phyloP scores from a whole-genome alignment of 441 rosid genomes.

The Arabidopsis lyrata region DNA sequence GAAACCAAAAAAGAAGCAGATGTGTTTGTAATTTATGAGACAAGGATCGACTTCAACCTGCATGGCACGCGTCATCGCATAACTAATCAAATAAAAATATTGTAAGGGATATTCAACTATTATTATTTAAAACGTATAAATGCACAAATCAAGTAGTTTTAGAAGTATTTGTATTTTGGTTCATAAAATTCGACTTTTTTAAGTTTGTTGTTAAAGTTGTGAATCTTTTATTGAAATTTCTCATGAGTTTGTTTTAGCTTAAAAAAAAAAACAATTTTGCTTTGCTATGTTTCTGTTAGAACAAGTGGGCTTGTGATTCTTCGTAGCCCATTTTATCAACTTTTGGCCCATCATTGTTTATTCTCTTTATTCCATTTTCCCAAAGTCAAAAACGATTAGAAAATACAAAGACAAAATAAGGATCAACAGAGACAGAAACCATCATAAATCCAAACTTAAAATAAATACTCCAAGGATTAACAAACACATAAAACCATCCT shows the following conservation, averaged over 20 bases:
- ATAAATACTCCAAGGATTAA: neutral
- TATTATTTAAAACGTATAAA: neutral
- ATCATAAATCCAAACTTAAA: neutral
- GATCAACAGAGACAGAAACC: neutral
- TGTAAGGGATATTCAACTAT: neutral
- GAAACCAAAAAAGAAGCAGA: no score
- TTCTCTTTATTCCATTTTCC: neutral
- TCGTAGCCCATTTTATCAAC: neutral
- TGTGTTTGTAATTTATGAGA: slow-evolving; percentile 7
- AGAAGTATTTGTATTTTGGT: neutral
- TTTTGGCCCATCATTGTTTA: neutral
- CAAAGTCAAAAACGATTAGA: neutral
- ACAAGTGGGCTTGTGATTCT: neutral
- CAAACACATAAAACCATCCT: neutral
- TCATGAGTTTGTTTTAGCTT: no score
- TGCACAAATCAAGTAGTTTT: neutral
- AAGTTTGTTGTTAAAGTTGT: no score
- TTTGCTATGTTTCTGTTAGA: neutral
- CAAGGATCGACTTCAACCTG: slow-evolving; percentile 6
- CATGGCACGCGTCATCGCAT: slow-evolving; percentile 14
- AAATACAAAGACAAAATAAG: neutral
- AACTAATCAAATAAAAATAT: neutral
- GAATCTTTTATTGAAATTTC: no score
- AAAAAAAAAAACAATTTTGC: neutral
- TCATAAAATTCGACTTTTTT: neutral